Base-by-base conservation (phyloP, 805 yeast species). In the Lipomyces sp. region DNA sequence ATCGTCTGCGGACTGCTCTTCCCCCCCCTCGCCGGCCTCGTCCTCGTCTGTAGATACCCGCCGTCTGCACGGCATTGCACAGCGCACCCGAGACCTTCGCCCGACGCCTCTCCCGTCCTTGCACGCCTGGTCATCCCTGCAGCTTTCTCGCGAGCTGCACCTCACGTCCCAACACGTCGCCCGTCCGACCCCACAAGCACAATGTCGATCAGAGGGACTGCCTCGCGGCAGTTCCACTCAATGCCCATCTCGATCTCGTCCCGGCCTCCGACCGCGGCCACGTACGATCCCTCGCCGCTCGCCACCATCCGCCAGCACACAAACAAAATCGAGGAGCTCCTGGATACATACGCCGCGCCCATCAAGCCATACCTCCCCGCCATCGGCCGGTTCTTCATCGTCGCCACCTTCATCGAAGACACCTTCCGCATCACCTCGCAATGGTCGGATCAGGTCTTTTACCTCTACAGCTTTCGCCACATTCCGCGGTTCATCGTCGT, bases 391-490 rank as follows among this genome's bases (percentile, higher is more conserved):
- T 81, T 86, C 54, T 79, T 90, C 59, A 90, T 91, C 55, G 96
- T 91, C 49, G 95, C 95, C 43, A 93, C 98, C 0, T 91, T 90
- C 66, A 79, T 81, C 59, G 98, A 91, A 70, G 98, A 93, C 65
- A 79, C 95, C 2, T 66, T 83, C 46, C 79, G 98, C 68, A 86
- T 91, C 63, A 61, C 82, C 46, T 72, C 88, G 4, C 97, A 90
- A 71, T 91, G 97, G 97, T 69, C 77, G 32, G 95, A 87, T 63
- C 98, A 91, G 70, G 86, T 87, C 22, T 84, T 80, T 67, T 91
- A 85, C 68, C 74, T 93, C 61, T 78, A 86, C 73, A 80, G 81
- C 60, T 85, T 81, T 73, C 81, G 95, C 66, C 86, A 83, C 61
- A 72, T 83, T 53, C 95, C 95, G 68, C 77, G 80, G 60, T 79